Percentiles rank a stretch among this genome's conserved stretches.
These are phyloP conservation scores for Pseudogymnoascus sp. DNA, from an alignment of 2,329 filamentous ascomycete species.

Conservation along the genomic window DNA sequence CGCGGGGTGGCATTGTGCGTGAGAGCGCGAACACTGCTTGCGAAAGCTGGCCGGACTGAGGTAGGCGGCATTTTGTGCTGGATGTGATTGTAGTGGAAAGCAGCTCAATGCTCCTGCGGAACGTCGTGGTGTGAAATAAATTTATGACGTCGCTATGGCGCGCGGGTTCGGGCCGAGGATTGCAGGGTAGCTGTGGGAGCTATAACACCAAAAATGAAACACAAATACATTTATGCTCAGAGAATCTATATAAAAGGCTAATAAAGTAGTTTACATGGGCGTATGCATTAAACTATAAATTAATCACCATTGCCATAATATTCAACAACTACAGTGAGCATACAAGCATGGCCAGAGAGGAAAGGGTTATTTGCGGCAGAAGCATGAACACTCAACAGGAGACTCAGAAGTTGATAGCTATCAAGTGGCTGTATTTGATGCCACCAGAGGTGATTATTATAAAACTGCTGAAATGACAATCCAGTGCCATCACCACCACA, in stretches of 20 bases:
- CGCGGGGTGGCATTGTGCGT: neutral
- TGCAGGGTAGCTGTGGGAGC: neutral
- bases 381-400: neutral
- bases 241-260: neutral
- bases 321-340: neutral
- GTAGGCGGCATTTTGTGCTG: neutral
- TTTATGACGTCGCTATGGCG: neutral
- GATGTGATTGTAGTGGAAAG: neutral
- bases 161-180: neutral
- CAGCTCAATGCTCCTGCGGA: neutral
- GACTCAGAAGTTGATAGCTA: neutral
- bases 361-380: too few relatives aligned
- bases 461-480: slow-evolving; percentile 1
- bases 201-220: neutral
- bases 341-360: neutral
- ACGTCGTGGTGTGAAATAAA: neutral
- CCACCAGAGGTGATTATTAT: neutral
- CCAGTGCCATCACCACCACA: neutral
- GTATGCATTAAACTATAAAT: neutral
- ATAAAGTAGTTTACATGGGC: neutral
- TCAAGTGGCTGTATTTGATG: neutral
- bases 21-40: neutral
- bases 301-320: neutral
- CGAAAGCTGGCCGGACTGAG: neutral
- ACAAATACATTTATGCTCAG: neutral